Evolutionary conservation across 306 rosid species (phyloP).

Genomic region (Rosa lucieae): DNA sequence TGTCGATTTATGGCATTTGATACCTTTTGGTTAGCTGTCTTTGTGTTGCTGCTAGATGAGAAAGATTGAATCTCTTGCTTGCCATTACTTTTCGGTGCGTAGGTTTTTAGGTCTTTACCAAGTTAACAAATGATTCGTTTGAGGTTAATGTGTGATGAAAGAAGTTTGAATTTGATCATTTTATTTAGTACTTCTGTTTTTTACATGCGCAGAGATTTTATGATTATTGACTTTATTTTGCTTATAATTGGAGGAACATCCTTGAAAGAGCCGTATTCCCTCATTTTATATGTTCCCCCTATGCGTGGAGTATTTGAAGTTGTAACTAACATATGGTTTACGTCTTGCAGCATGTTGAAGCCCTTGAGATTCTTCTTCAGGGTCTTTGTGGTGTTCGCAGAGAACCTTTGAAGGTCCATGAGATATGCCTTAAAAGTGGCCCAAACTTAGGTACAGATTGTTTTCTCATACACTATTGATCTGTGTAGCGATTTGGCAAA

Average conservation of each 20-base stretch:
- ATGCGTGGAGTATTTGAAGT: background rate
- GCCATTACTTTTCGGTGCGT: background rate
- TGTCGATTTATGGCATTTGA: background rate
- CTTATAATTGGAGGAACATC: background rate
- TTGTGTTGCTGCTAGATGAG: background rate
- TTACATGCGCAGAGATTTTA: background rate
- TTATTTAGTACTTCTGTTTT: background rate
- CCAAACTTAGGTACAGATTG: constrained; percentile 65
- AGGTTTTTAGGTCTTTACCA: background rate
- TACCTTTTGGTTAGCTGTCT: background rate
- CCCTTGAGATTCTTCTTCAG: constrained; percentile 94
- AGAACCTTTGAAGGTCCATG: constrained; percentile 82
- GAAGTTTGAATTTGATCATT: background rate
- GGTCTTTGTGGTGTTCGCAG: constrained; percentile 90
- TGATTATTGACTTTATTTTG: background rate
- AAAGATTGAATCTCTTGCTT: constrained; percentile 1
- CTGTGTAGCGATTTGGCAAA: background rate
- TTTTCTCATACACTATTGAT: constrained; percentile 2
- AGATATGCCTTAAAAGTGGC: constrained; percentile 82
- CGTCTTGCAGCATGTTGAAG: constrained; percentile 86
- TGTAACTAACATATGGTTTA: constrained; percentile 23
- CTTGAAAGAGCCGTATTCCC: background rate
- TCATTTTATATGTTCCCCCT: background rate
- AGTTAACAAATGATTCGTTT: background rate
- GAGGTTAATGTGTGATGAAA: background rate